Base-by-base conservation (phyloP, 768 basidiomycete genomes). In the Paxillus involutus region DNA sequence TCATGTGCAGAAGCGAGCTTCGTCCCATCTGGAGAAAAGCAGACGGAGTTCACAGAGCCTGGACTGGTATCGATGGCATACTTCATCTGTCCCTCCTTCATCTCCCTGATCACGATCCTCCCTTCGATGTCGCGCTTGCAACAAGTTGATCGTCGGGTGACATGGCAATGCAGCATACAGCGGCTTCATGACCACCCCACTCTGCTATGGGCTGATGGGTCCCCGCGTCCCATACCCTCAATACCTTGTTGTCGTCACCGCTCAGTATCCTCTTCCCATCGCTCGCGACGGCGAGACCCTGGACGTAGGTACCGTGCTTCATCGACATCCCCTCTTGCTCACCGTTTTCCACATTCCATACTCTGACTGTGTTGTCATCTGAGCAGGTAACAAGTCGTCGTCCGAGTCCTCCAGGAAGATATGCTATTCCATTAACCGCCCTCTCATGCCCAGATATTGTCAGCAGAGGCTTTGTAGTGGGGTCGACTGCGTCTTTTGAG, bases 331-430 rank as follows among this genome's bases (percentile, higher is more conserved):
- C 59, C 33, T 33, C 52, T 35, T 57, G 59, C 14, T 36, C 8
- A 3, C 59, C 59, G 17, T 11, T 49, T 30, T 51, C 52, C 17
- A 58, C 16, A 41, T 55, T 32, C 56, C 52, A 61, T 12, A 55
- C 4, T 8, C 11, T 37, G 1, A 48, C 10, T 12, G 6, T 17
- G 9, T 43, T 26, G 4, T 50, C 33, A 21, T 21, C 0, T 4
- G 13, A 58, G 17, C 48, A 17, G 14, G 49, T 51, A 11, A 47
- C 53, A 16, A 60, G 40, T 2, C 40, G 58, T 30, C 13, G 40
- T 24, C 24, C 24, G 24, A 24, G 5, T 26, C 57, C 54, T 4
- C 47, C 44, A 35, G 61, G 40, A 29, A 62, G 51, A 24, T 46
- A 63, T 8, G 26, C 41, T 2, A 56, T 30, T 29, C 5, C 16